These are phyloP conservation scores for Fusarium albidum DNA, from an alignment of 2,329 filamentous ascomycete species.

Conservation along the genomic window DNA sequence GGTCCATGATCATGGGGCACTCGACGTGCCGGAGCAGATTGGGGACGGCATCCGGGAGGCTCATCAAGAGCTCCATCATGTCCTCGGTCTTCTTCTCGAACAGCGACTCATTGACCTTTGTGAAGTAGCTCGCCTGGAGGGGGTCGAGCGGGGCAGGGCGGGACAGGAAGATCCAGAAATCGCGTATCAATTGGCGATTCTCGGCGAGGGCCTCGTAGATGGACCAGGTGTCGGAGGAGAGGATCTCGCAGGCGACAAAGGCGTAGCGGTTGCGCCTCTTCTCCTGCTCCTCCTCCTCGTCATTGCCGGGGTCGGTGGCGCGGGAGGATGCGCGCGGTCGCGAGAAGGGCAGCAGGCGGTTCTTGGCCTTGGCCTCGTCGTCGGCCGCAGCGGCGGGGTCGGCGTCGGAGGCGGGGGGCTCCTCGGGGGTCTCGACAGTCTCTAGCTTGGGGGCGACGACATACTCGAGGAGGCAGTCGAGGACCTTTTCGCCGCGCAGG, in stretches of 20 bases:
- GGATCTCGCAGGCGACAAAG: constrained; percentile 89
- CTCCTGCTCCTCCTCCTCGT: constrained; percentile 78
- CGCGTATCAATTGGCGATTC: constrained; percentile 77
- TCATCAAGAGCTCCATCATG: constrained; percentile 91
- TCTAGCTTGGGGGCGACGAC: constrained; percentile 82
- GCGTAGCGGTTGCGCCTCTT: constrained; percentile 94
- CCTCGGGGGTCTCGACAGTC: constrained; percentile 59
- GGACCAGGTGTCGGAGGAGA: constrained; percentile 96
- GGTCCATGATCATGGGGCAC: constrained; percentile 97
- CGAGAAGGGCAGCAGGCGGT: constrained; percentile 55
- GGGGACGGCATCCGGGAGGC: constrained; percentile 80
- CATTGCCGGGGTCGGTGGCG: constrained; percentile 55
- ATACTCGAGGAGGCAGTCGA: constrained; percentile 88
- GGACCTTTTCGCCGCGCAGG: constrained; percentile 83
- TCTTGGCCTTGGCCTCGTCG: constrained; percentile 57
- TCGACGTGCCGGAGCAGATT: constrained; percentile 94
- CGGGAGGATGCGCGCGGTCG: constrained; percentile 63
- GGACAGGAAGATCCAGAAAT: constrained; percentile 92
- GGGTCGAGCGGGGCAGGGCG: constrained; percentile 87
- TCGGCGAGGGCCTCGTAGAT: constrained; percentile 93
- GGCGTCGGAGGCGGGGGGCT: constrained; percentile 53
- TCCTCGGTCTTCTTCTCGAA: constrained; percentile 98
- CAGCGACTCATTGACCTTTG: constrained; percentile 97
- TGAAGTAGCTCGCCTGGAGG: constrained; percentile 96
- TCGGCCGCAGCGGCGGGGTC: constrained; percentile 60